Base-by-base conservation (phyloP, 371 early-diverging fungal species). In the Mucor indicus region DNA sequence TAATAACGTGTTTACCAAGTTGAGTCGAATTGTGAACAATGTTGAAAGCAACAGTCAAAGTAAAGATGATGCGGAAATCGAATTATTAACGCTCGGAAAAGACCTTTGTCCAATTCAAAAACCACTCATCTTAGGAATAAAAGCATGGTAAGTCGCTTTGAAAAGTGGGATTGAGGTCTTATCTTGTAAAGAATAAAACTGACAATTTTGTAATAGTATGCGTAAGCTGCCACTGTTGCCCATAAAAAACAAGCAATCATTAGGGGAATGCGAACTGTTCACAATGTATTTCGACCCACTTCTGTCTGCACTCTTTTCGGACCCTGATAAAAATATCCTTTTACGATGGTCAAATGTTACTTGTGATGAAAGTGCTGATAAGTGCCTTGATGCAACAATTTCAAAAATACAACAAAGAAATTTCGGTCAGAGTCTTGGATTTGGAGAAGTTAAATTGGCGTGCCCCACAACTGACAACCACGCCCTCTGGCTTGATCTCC, bases 241-340 rank as follows among this genome's bases (percentile, higher is more conserved):
- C 43, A 48, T 55, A 12, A 55, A 48, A 15, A 32, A 27, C 24
- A 55, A 48, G 48, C 16, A 48, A 48, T 44, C 43, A 6, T 29
- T 55, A 16, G 48, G 48, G 8, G 49, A 55, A 55, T 48, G 32
- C 17, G 55, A 48, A 44, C 49, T 55, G 8, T 44, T 55, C 16
- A 44, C 48, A 1, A 54, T 36, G 37, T 54, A 55, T 38, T 60
- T 55, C 36, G 61, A 60, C 27, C 55, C 61, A 24, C 37, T 60
- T 24, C 44, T 60, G 29, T 54, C 51, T 29, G 37, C 51, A 8
- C 27, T 60, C 20, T 42, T 60, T 42, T 50, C 60, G 13, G 43
- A 54, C 23, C 48, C 55, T 24, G 55, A 54, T 22, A 50, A 29
- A 60, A 60, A 51, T 32, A 30, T 54, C 15, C 35, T 54, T 19